A percentile compares a stretch with the other conserved stretches of the same genome.
Evolutionary conservation across 2,329 filamentous ascomycete species (phyloP).

Genomic region (Curvularia hawaiiensis): DNA sequence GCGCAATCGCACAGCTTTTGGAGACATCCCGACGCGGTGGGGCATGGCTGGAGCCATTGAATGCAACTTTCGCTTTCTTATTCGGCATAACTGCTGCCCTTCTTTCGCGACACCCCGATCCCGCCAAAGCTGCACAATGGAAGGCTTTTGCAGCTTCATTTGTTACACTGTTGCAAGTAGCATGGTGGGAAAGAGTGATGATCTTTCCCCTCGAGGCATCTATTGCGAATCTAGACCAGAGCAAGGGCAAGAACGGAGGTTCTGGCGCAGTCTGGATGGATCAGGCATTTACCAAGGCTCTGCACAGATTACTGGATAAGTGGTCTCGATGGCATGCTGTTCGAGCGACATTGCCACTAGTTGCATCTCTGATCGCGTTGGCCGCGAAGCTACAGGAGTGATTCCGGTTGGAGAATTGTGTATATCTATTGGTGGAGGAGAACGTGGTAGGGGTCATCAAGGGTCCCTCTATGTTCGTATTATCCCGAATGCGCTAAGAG

Average conservation of each 20-base stretch:
- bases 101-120: slow-evolving; percentile 6
- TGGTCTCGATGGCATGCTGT: slow-evolving; percentile 8
- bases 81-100: slow-evolving; percentile 5
- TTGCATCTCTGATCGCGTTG: slow-evolving; percentile 3
- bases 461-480: neutral
- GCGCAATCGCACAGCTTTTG: slow-evolving; percentile 1
- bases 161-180: slow-evolving; percentile 6
- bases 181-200: slow-evolving; percentile 10
- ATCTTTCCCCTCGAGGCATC: slow-evolving; percentile 9
- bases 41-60: slow-evolving; percentile 6
- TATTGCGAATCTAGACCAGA: slow-evolving; percentile 1
- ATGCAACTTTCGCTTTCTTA: slow-evolving; percentile 6
- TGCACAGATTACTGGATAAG: slow-evolving; percentile 3
- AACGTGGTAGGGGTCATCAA: neutral
- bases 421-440: neutral
- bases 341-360: slow-evolving; percentile 3
- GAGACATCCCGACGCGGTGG: slow-evolving; percentile 10
- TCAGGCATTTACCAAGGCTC: neutral
- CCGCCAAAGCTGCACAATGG: slow-evolving; percentile 3
- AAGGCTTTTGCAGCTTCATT: neutral
- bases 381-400: neutral
- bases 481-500: neutral
- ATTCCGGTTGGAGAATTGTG: neutral
- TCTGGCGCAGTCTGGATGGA: slow-evolving; percentile 1
- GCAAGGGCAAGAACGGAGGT: neutral